Evolutionary conservation across 140 eudicot species (phyloP), one percentile per base, ranked within the genome.

Genomic region (Stevia rebaudiana): DNA sequence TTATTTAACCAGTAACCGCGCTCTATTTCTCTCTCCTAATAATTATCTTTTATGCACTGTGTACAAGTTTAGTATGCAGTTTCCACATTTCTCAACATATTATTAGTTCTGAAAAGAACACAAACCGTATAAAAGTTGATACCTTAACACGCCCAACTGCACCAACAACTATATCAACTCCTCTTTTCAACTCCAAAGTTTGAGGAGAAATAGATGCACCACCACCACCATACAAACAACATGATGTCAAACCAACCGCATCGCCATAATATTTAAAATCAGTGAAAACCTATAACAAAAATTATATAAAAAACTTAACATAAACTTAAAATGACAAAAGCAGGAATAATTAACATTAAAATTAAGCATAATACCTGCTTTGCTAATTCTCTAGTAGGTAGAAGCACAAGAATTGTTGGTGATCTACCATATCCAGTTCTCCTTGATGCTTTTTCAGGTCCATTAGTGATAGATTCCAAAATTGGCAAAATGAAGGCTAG

Each of bases 131-230:
- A 52, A 33, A 31, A 57, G 28, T 23, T 39, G 17, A 43, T 78
- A 92, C 98, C 96, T 92, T 88, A 59, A 92, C 80, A 51, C 96
- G 92, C 2, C 96, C 98, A 54, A 95, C 95, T 2, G 96, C 88
- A 28, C 96, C 98, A 10, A 92, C 79, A 18, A 92, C 87, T 28
- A 92, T 74, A 64, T 92, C 98, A 18, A 88, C 94, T 31, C 98
- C 96, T 78, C 95, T 78, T 73, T 88, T 85, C 79, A 88, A 49
- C 11, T 82, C 86, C 23, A 33, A 18, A 7, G 77, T 70, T 63
- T 92, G 98, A 58, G 85, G 65, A 33, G 73, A 77, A 39, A 79
- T 77, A 12, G 96, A 88, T 6, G 95, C 77, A 31, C 92, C 94
- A 11, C 94, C 74, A 39, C 88, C 90, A 47, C 95, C 98, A 67